Percentiles rank a stretch among this genome's conserved stretches.
Evolutionary conservation across 108 stramenopile species (phyloP).

Genomic region (Fistulifera pelliculosa): DNA sequence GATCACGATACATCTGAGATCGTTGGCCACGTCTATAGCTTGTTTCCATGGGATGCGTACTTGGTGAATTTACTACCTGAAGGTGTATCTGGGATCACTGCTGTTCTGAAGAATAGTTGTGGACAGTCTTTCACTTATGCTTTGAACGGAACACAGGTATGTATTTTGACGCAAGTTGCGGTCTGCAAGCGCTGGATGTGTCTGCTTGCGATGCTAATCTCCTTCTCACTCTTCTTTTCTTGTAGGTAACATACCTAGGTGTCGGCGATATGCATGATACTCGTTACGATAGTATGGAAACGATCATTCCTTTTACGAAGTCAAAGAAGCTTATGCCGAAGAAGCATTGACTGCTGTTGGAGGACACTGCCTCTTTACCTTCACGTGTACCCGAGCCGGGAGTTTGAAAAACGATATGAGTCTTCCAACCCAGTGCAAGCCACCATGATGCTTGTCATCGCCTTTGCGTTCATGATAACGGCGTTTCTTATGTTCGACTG

Average conservation of each 20-base stretch:
- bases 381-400: background rate
- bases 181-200: background rate
- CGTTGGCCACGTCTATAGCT: background rate
- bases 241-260: slow-evolving; percentile 8
- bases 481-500: slow-evolving; percentile 18
- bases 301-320: slow-evolving; percentile 3
- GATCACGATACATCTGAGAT: background rate
- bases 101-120: slow-evolving; percentile 9
- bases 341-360: slow-evolving; percentile 1
- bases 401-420: slow-evolving; percentile 1
- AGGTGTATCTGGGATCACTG: slow-evolving; percentile 2
- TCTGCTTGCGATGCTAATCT: background rate
- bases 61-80: slow-evolving; percentile 9
- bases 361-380: slow-evolving; percentile 1
- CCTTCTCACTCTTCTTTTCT: background rate
- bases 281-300: slow-evolving; percentile 3
- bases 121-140: slow-evolving; percentile 7
- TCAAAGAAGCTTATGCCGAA: background rate
- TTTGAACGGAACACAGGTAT: slow-evolving; percentile 2
- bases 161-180: background rate
- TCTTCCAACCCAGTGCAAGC: slow-evolving; percentile 10
- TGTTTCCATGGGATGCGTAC: slow-evolving; percentile 6
- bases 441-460: slow-evolving; percentile 13
- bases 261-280: slow-evolving; percentile 7
- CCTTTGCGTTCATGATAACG: slow-evolving; percentile 6